These are phyloP conservation scores for Priceomyces medius DNA, from an alignment of 805 yeast genomes.

Conservation along the genomic window DNA sequence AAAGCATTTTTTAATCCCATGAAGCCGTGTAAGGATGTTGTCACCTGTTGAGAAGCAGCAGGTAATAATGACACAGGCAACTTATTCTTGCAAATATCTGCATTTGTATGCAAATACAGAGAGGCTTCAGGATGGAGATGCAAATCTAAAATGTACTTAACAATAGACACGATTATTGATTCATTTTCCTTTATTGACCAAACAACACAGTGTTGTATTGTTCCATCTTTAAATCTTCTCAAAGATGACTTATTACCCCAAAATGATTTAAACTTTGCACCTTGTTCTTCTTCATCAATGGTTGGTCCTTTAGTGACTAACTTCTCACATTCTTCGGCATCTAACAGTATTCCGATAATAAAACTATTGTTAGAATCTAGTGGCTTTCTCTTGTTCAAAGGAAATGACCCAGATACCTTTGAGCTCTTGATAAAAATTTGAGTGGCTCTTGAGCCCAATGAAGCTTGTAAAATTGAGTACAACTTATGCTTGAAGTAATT, in stretches of 20 bases:
- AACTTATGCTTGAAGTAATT: conserved; percentile 62
- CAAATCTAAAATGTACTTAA: conserved; percentile 58
- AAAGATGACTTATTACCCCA: conserved; percentile 89
- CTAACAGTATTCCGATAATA: conserved; percentile 63
- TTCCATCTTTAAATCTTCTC: conserved; percentile 90
- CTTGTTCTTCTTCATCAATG: conserved; percentile 54
- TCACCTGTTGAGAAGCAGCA: conserved; percentile 53
- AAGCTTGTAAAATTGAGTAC: conserved; percentile 55
- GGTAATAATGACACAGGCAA: conserved; percentile 64
- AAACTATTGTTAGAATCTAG: conserved; percentile 27
- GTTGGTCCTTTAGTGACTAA: conserved; percentile 85
- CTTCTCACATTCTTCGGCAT: conserved; percentile 74
- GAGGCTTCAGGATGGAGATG: conserved; percentile 56
- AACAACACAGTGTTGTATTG: conserved; percentile 85
- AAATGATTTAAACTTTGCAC: conserved; percentile 66
- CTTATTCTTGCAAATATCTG: conserved; percentile 46
- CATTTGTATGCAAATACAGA: conserved; percentile 33
- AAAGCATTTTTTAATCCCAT: conserved; percentile 41
- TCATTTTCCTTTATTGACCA: conserved; percentile 63
- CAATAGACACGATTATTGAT: conserved; percentile 64
- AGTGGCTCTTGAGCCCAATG: conserved; percentile 51
- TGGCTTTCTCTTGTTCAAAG: conserved; percentile 56
- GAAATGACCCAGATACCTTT: conserved; percentile 26
- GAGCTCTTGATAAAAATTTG: conserved; percentile 35
- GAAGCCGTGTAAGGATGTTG: conserved; percentile 33